Base-by-base conservation (phyloP, 2,329 filamentous ascomycete genomes). In the Pseudonectria buxi region DNA sequence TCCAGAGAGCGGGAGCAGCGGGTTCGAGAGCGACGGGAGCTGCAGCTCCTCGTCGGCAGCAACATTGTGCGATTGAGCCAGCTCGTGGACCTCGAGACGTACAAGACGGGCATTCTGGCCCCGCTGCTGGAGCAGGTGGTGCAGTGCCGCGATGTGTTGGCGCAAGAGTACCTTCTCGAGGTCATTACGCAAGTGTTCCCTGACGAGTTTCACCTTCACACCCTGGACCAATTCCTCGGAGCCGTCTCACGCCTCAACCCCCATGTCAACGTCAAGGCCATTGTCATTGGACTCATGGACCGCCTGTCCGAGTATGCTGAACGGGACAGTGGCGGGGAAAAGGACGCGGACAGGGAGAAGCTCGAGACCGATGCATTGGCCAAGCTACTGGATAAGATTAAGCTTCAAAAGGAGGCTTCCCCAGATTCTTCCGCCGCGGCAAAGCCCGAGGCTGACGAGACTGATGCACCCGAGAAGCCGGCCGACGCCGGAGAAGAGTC, bases 111-210 rank as follows among this genome's bases (percentile, higher is more conserved):
- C 22, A 96, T 98, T 41, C 65, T 98, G 35, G 85, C 81, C 28
- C 90, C 92, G 7, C 68, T 98, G 35, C 64, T 98, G 47, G 92
- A 98, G 61, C 92, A 98, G 64, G 90, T 98, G 37, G 92, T 98
- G 10, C 92, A 98, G 59, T 98, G 92, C 57, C 82, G 92, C 43
- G 92, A 98, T 68, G 89, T 98, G 11, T 68, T 98, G 44, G 92
- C 92, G 24, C 92, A 98, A 59, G 92, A 98, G 61, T 98, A 98
- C 64, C 75, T 98, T 10, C 71, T 98, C 32, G 92, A 98, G 72
- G 92, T 98, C 44, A 94, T 98, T 47, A 98, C 90, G 5, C 94
- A 98, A 62, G 92, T 96, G 34, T 98, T 98, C 68, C 92, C 92
- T 1, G 92, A 98, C 63, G 92, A 98, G 57, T 98, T 90, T 59